phyloP scores from a whole-genome alignment of 768 basidiomycete species.

The Psilocybe cyanescens region DNA sequence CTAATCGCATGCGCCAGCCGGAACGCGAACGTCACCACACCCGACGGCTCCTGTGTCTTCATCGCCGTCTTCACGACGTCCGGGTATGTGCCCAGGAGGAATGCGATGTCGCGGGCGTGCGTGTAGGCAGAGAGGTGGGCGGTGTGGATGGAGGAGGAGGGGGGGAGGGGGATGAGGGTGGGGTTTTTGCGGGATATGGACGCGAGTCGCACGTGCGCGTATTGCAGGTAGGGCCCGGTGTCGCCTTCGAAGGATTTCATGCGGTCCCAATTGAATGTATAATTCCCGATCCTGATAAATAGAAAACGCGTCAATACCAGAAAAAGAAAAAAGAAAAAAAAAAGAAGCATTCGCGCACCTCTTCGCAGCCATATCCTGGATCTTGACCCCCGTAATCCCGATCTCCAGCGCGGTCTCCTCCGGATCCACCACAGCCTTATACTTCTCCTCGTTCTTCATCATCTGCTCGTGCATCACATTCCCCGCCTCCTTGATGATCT shows the following conservation, averaged over 20 bases:
- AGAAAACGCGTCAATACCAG: not conserved
- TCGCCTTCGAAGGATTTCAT: conserved; percentile 97
- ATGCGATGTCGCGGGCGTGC: conserved; percentile 83
- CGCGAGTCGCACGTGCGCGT: conserved; percentile 91
- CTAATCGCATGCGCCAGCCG: conserved; percentile 86
- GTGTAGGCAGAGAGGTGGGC: conserved; percentile 65
- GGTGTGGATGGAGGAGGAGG: conserved; percentile 69
- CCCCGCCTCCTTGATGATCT: conserved; percentile 89
- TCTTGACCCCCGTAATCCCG: conserved; percentile 95
- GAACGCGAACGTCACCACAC: conserved; percentile 91
- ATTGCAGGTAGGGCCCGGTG: conserved; percentile 95
- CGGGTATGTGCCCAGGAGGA: conserved; percentile 90
- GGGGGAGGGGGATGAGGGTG: conserved; percentile 77
- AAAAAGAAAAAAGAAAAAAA: not conserved
- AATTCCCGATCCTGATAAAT: conserved; percentile 83
- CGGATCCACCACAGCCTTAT: conserved; percentile 85
- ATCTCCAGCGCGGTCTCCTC: conserved; percentile 78
- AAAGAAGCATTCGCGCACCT: conserved; percentile 51
- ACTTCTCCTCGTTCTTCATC: conserved; percentile 93
- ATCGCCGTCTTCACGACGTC: conserved; percentile 88
- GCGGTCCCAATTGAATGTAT: conserved; percentile 91
- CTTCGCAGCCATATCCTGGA: conserved; percentile 96
- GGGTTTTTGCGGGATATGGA: conserved; percentile 94
- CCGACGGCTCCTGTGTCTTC: conserved; percentile 86
- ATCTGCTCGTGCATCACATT: conserved; percentile 96